These are phyloP conservation scores for Cercospora janseana DNA, from an alignment of 2,329 filamentous ascomycete genomes.

Conservation along the genomic window DNA sequence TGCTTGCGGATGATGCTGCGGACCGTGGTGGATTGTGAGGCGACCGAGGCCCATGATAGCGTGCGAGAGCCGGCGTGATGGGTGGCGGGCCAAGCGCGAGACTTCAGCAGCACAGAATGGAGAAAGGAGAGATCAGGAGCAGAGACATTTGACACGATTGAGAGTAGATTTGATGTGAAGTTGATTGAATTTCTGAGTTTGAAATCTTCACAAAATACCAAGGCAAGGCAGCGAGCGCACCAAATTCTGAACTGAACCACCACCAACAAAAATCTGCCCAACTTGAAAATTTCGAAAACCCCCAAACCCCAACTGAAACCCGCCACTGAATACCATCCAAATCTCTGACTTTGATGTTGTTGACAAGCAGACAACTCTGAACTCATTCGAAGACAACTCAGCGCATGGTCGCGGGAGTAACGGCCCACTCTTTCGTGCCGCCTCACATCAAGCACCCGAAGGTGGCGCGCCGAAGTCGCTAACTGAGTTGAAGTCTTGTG, in stretches of 20 bases:
- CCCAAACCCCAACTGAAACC: background rate
- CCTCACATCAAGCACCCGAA: slow-evolving; percentile 9
- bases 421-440: slow-evolving; percentile 4
- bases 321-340: background rate
- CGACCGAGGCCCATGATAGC: no score
- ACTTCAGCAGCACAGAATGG: background rate
- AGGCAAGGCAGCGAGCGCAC: slow-evolving; percentile 6
- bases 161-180: background rate
- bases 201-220: background rate
- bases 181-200: slow-evolving; percentile 1
- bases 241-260: background rate
- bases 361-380: background rate
- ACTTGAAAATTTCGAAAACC: background rate
- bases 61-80: no score
- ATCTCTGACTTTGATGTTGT: slow-evolving; percentile 1
- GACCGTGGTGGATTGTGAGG: no score
- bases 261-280: background rate
- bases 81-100: background rate
- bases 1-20: no score
- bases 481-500: background rate
- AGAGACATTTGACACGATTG: background rate
- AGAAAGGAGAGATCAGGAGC: background rate
- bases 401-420: slow-evolving; percentile 7
- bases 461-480: background rate
- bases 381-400: background rate